phyloP scores from a whole-genome alignment of 805 yeast genomes.

The Candida piceae region DNA sequence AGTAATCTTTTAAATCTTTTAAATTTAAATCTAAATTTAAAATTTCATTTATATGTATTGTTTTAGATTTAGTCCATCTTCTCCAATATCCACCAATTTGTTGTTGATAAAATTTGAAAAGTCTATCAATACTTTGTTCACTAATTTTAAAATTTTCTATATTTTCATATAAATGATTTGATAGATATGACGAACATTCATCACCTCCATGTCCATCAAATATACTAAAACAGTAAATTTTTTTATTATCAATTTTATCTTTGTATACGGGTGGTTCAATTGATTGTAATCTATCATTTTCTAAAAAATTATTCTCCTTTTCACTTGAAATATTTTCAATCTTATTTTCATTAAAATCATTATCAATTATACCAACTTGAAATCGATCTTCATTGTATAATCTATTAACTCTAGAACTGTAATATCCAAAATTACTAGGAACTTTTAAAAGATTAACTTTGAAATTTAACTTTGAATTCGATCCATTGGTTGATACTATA shows the following conservation, averaged over 20 bases:
- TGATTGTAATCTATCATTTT: slow-evolving; percentile 14
- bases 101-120: slow-evolving; percentile 51
- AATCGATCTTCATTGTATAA: slow-evolving; percentile 77
- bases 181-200: slow-evolving; percentile 61
- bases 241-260: slow-evolving; percentile 7
- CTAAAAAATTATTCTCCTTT: slow-evolving; percentile 8
- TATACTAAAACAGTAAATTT: slow-evolving; percentile 64
- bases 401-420: slow-evolving; percentile 69
- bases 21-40: slow-evolving; percentile 8
- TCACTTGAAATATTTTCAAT: not conserved
- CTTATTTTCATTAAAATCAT: slow-evolving; percentile 1
- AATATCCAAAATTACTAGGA: slow-evolving; percentile 78
- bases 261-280: slow-evolving; percentile 14
- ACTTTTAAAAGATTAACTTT: slow-evolving; percentile 56
- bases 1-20: slow-evolving; percentile 3
- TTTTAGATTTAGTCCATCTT: slow-evolving; percentile 52
- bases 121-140: slow-evolving; percentile 31
- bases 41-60: slow-evolving; percentile 16
- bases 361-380: slow-evolving; percentile 36
- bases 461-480: slow-evolving; percentile 28
- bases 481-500: slow-evolving; percentile 15
- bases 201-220: slow-evolving; percentile 96
- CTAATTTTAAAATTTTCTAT: slow-evolving; percentile 42
- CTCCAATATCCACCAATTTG: slow-evolving; percentile 84
- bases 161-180: slow-evolving; percentile 44